Evolutionary conservation across 768 basidiomycete species (phyloP), one percentile per base, ranked within the genome.

Genomic region (Rhodotorula taiwanensis): DNA sequence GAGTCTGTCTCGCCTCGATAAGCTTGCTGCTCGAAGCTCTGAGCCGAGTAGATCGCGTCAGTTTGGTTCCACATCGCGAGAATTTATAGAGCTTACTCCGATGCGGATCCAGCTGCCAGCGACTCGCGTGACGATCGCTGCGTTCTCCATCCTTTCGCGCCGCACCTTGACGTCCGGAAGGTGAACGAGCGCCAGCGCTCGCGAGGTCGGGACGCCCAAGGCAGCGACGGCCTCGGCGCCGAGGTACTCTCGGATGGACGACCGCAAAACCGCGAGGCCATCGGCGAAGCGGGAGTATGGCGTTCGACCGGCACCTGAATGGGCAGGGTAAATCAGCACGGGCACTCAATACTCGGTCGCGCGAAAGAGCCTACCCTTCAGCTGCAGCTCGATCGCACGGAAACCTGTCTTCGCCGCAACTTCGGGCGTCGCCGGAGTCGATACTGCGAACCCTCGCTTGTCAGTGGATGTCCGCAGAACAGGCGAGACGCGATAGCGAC

Each of bases 261-360:
- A 92, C 31, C 95, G 85, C n/a, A 92, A 76, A 5, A 97, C 94
- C 1, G 95, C 95, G 23, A 99, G 80, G 1, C 95, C 95, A 75
- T 98, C 95, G 5, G 95, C 94, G 55, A 80, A 82, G 30, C 95
- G 82, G 0, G 89, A 88, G 77, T 93, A 98, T 0, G 95, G 93
- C 1, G 94, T 98, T 16, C 95, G 81, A 0, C 95, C 95, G 0
- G 86, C 83, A 2, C 95, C 95, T 75, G 49, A 20, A 23, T 14
- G 48, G 13, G 27, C 25, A 47, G 45, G 30, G 28, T 11, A 39
- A 3, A 18, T 15, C 48, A 49, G 28, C 18, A n/a, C n/a, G n/a
- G n/a, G n/a, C n/a, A n/a, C n/a, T n/a, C n/a, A n/a, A n/a, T n/a
- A n/a, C n/a, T n/a, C n/a, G n/a, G n/a, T n/a, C n/a, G n/a, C n/a